Evolutionary conservation across 768 basidiomycete genomes (phyloP).

Genomic region (Clitopilus hobsonii): DNA sequence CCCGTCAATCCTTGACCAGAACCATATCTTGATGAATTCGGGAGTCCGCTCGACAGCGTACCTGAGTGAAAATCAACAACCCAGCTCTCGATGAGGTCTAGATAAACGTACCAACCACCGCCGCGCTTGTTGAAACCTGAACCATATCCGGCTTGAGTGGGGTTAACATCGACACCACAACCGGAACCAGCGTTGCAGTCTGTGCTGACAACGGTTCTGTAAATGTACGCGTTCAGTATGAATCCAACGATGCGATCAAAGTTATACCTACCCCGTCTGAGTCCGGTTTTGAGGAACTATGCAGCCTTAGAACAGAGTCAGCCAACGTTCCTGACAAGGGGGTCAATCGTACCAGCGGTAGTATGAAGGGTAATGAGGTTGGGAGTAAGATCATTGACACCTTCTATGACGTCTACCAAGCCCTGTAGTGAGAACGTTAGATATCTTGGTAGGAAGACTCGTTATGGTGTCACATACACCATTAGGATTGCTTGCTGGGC

Average conservation of each 20-base stretch:
- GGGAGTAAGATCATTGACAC: constrained; percentile 50
- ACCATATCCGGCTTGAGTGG: constrained; percentile 38
- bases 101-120: constrained; percentile 48
- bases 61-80: constrained; percentile 21
- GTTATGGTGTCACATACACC: constrained; percentile 23
- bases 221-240: not conserved
- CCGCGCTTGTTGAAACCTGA: constrained; percentile 49
- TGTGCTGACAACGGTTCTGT: constrained; percentile 9
- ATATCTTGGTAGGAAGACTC: constrained; percentile 35
- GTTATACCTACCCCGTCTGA: not conserved
- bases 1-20: constrained; percentile 46
- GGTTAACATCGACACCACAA: constrained; percentile 39
- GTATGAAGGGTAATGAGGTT: constrained; percentile 58
- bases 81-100: not conserved
- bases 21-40: constrained; percentile 53
- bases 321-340: not conserved
- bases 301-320: constrained; percentile 17
- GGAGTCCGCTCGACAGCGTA: constrained; percentile 52
- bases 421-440: constrained; percentile 25
- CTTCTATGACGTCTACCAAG: constrained; percentile 48
- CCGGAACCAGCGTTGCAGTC: constrained; percentile 45
- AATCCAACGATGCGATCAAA: not conserved
- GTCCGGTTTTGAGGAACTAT: not conserved
- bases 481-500: constrained; percentile 44
- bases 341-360: constrained; percentile 12